Base-by-base conservation (phyloP, 2,329 filamentous ascomycete species). In the Eurotiales sp. region DNA sequence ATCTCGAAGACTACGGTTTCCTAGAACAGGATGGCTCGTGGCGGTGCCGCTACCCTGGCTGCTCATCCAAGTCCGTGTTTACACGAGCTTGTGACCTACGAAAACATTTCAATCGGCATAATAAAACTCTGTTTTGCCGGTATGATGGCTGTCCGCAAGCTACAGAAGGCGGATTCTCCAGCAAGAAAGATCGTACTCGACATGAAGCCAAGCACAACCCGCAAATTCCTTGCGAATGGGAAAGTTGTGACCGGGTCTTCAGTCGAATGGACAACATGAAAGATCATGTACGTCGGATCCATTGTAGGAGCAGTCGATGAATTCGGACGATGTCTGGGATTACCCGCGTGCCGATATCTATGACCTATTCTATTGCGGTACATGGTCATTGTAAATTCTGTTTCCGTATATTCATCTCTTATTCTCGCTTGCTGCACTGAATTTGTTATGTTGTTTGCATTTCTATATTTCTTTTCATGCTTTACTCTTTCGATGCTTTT, bases 141-240 rank as follows among this genome's bases (percentile, higher is more conserved):
- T 73, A 81, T 52, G 71, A 77, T 44, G 78, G 79, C 11, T 84
- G 81, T 61, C 78, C 80, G 11, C 79, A 83, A 58, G 71, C 78
- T 8, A 72, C 68, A 2, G 74, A 75, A 30, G 79, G 79, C 27
- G 81, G 81, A 0, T 84, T 84, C 61, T 82, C 79, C 6, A 82
- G 78, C 60, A 83, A 82, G 61, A 84, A 84, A 59, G 81, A 84
- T 56, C 76, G 81, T 17, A 77, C 78, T 22, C 68, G 81, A 34
- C 81, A 84, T 56, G 81, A 84, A 62, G 80, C 81, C 39, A 83
- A 82, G 61, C 81, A 84, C 63, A 82, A 82, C 56, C 80, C 81
- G 2, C 76, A 74, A n/a, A 77, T 84, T 46, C 60, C 74, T 32
- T 84, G 81, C 58, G 77, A 82, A 56, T 82, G 77, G 76, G 72